Evolutionary conservation across 2,329 filamentous ascomycete species (phyloP).

Genomic region (Penicillium sp.): DNA sequence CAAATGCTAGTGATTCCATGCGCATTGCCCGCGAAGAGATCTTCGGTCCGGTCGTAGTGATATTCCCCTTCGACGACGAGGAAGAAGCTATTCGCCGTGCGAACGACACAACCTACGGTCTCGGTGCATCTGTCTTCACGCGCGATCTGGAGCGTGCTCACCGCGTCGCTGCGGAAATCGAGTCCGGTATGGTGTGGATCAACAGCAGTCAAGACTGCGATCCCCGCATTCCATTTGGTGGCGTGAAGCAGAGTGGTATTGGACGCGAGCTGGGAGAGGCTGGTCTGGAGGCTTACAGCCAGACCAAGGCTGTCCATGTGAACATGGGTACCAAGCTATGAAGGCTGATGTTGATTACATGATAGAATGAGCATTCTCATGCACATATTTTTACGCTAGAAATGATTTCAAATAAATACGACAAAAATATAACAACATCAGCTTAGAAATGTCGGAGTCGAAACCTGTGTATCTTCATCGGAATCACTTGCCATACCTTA

Average conservation of each 20-base stretch:
- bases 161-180: conserved; percentile 44
- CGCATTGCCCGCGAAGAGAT: conserved; percentile 45
- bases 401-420: background rate
- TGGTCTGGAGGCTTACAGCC: conserved; percentile 42
- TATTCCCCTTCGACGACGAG: conserved; percentile 41
- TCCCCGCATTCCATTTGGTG: conserved; percentile 44
- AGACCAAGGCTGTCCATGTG: conserved; percentile 44
- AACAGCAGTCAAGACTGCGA: conserved; percentile 48
- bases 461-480: background rate
- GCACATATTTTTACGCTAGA: background rate
- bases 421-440: background rate
- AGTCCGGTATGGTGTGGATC: conserved; percentile 51
- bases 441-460: background rate
- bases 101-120: conserved; percentile 45
- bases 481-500: background rate
- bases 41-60: conserved; percentile 47
- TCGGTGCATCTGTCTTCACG: conserved; percentile 47
- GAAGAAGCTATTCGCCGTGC: conserved; percentile 41
- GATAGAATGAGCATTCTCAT: background rate
- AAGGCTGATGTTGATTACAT: background rate
- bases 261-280: conserved; percentile 51
- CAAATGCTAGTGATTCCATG: conserved; percentile 37
- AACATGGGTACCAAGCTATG: conserved; percentile 41
- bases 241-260: conserved; percentile 51
- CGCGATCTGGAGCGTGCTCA: conserved; percentile 44